Evolutionary conservation across 1,139 yeast genomes (phyloP).

Genomic region (Nakaseomyces sp.): DNA sequence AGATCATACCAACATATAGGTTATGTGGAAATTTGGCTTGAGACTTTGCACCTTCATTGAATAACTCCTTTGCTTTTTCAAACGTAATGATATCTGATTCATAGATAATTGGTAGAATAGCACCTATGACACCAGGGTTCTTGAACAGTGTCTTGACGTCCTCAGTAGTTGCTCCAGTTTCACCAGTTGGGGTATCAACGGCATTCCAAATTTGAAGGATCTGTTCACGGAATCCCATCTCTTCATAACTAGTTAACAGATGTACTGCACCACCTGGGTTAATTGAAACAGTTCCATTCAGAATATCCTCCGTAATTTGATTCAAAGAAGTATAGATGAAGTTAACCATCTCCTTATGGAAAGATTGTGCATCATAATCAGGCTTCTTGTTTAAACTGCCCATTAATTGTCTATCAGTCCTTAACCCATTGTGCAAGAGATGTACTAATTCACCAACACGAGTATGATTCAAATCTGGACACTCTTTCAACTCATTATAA

Average conservation of each 20-base stretch:
- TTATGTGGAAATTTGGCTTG: slow-evolving; percentile 38
- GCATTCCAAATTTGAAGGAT: slow-evolving; percentile 46
- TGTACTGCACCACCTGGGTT: slow-evolving; percentile 49
- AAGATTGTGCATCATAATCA: slow-evolving; percentile 44
- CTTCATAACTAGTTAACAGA: slow-evolving; percentile 46
- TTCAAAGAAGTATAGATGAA: slow-evolving; percentile 38
- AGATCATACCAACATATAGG: slow-evolving; percentile 48
- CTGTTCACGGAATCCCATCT: slow-evolving; percentile 42
- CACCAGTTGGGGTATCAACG: slow-evolving; percentile 28
- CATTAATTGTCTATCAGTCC: slow-evolving; percentile 41
- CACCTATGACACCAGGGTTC: slow-evolving; percentile 56
- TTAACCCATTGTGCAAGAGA: slow-evolving; percentile 40
- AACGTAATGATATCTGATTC: slow-evolving; percentile 47
- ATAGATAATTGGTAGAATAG: slow-evolving; percentile 59
- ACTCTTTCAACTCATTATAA: slow-evolving; percentile 35
- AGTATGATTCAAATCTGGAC: slow-evolving; percentile 35
- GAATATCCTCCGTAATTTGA: slow-evolving; percentile 41
- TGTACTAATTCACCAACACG: slow-evolving; percentile 39
- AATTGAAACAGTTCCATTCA: slow-evolving; percentile 32
- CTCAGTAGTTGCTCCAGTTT: slow-evolving; percentile 11
- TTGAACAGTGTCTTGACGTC: slow-evolving; percentile 22
- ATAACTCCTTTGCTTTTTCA: slow-evolving; percentile 46
- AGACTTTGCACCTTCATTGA: slow-evolving; percentile 18
- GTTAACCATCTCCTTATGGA: slow-evolving; percentile 39
- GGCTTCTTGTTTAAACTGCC: slow-evolving; percentile 42